Percentiles rank a stretch among this genome's conserved stretches.
Conservation (phyloP, 2,329 filamentous ascomycete species). For the Sphaerulina musiva region DNA sequence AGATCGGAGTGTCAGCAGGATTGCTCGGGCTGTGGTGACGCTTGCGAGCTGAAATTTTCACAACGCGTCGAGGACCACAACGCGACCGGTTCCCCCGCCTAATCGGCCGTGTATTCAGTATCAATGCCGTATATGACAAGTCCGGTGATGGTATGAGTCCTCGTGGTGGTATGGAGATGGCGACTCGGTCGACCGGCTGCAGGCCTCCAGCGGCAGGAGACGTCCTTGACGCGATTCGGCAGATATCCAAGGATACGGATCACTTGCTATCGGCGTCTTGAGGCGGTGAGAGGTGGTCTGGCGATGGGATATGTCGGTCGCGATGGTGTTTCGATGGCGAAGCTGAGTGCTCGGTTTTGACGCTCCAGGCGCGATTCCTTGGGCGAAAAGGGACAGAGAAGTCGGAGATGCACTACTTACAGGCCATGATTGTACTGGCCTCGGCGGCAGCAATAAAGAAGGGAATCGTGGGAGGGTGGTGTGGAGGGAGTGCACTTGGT, state of each 20-base stretch:
- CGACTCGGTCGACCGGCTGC: constrained; percentile 21
- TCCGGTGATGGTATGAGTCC: constrained; percentile 36
- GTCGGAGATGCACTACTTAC: constrained; percentile 45
- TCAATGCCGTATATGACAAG: constrained; percentile 31
- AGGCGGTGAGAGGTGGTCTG: constrained; percentile 11
- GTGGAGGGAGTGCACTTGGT: constrained; percentile 10
- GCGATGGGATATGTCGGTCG: constrained; percentile 28
- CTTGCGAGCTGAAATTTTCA: constrained; percentile 31
- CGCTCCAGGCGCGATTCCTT: constrained; percentile 9
- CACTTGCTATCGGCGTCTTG: constrained; percentile 19
- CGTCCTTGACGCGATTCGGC: constrained; percentile 13
- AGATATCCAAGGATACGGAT: constrained; percentile 7
- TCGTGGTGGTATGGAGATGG: constrained; percentile 24
- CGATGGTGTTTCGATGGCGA: constrained; percentile 26
- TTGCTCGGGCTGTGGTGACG: constrained; percentile 27
- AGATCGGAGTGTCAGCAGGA: constrained; percentile 39
- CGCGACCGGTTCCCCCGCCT: constrained; percentile 40
- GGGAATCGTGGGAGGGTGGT: constrained; percentile 10
- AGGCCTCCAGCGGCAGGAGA: constrained; percentile 16
- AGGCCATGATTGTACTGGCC: constrained; percentile 48
- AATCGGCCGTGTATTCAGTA: constrained; percentile 27
- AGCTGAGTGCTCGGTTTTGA: constrained; percentile 18
- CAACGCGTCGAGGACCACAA: constrained; percentile 25
- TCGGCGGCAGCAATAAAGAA: constrained; percentile 19
- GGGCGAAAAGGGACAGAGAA: constrained; percentile 25